Percentiles rank a stretch among this genome's conserved stretches.
phyloP scores from a whole-genome alignment of 805 yeast species.

The Yamadazyma insecticola region DNA sequence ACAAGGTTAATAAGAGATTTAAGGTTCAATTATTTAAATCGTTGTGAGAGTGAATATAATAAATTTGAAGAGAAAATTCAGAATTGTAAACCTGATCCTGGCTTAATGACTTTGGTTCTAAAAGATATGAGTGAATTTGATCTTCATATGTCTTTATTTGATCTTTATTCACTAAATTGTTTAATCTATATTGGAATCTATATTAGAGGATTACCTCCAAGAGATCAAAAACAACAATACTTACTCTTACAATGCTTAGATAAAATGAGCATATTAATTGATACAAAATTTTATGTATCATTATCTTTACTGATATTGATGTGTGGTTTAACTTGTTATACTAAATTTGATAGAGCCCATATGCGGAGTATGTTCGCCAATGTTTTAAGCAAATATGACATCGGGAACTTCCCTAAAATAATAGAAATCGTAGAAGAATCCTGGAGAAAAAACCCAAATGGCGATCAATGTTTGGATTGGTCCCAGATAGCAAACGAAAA shows the following conservation, averaged over 20 bases:
- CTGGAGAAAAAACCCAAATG: too few relatives aligned
- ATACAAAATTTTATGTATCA: conserved; percentile 5
- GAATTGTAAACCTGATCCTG: not conserved
- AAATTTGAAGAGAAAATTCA: not conserved
- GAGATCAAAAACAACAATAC: not conserved
- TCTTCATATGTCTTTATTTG: not conserved
- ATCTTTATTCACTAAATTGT: not conserved
- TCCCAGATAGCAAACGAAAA: too few relatives aligned
- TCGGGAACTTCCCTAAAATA: too few relatives aligned
- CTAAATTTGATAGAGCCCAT: too few relatives aligned
- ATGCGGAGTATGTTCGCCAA: too few relatives aligned
- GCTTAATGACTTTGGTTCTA: not conserved
- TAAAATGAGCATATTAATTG: conserved; percentile 1
- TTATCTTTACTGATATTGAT: conserved; percentile 15
- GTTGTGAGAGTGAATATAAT: not conserved
- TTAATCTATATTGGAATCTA: too few relatives aligned
- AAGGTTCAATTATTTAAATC: too few relatives aligned
- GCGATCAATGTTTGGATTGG: too few relatives aligned
- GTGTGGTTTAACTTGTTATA: conserved; percentile 12
- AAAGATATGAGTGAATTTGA: not conserved
- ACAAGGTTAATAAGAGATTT: too few relatives aligned
- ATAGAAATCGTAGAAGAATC: too few relatives aligned
- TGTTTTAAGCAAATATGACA: too few relatives aligned
- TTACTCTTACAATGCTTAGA: too few relatives aligned
- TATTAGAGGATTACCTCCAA: not conserved